A percentile compares a stretch with the other conserved stretches of the same genome.
Evolutionary conservation across 1,284 basidiomycete species (phyloP).

Genomic region (Fomitiporia mediterranea): DNA sequence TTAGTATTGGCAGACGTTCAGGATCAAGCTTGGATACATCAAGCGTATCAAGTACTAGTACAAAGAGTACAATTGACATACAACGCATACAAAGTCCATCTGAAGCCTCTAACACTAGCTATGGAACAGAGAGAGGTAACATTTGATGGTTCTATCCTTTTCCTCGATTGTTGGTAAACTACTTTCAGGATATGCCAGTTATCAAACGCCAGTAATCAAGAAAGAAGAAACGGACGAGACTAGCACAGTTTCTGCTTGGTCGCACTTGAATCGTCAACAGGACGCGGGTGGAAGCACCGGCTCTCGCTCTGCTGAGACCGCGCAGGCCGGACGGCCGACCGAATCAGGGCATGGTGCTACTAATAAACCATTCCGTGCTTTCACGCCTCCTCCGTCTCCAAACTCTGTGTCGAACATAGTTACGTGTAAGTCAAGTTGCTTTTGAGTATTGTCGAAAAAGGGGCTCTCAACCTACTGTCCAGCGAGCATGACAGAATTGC

Average conservation of each 20-base stretch:
- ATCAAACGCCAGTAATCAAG: neutral
- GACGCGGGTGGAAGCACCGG: neutral
- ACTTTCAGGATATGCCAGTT: neutral
- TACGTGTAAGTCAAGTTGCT: neutral
- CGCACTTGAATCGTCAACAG: neutral
- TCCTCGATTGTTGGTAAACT: neutral
- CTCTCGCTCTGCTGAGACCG: neutral
- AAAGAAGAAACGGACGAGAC: neutral
- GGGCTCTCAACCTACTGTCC: neutral
- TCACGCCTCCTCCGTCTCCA: slow-evolving; percentile 2
- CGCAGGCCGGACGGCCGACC: neutral
- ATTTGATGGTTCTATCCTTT: neutral
- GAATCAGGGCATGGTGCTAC: neutral
- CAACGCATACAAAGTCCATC: neutral
- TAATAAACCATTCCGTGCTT: neutral
- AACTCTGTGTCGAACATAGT: neutral
- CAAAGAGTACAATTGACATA: neutral
- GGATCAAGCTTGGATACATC: neutral
- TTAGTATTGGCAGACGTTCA: no score
- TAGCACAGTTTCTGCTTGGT: neutral
- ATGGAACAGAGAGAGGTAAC: neutral
- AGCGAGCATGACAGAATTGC: slow-evolving; percentile 9
- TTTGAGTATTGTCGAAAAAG: neutral
- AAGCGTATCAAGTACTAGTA: neutral
- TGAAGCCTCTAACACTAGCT: neutral